These are phyloP conservation scores for Fusarium begoniae DNA, from an alignment of 2,329 filamentous ascomycete genomes.

Conservation along the genomic window DNA sequence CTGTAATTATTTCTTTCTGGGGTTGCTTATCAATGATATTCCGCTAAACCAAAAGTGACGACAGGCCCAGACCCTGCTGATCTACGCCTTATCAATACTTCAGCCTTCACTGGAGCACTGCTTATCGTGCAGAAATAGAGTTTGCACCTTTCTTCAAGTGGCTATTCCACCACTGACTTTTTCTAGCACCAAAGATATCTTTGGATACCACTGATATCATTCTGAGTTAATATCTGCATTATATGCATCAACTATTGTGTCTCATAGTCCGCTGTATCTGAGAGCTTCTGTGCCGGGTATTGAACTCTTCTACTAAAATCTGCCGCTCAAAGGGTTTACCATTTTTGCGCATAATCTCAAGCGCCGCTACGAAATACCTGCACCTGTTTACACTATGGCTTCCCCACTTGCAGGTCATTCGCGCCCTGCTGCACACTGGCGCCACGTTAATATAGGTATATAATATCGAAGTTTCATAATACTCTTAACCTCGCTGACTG, in stretches of 20 bases:
- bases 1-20: not conserved
- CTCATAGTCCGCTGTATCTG: too few relatives aligned
- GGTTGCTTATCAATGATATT: not conserved
- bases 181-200: not conserved
- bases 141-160: not conserved
- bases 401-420: not conserved
- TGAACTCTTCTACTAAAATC: too few relatives aligned
- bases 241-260: too few relatives aligned
- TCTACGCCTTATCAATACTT: not conserved
- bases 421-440: not conserved
- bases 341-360: not conserved
- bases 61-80: not conserved
- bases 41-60: not conserved
- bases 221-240: not conserved
- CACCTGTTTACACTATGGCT: not conserved
- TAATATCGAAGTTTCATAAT: too few relatives aligned
- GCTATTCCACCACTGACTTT: not conserved
- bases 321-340: too few relatives aligned
- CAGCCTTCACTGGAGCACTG: not conserved
- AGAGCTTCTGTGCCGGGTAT: too few relatives aligned
- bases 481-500: not conserved
- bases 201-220: not conserved
- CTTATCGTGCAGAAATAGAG: not conserved
- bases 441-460: fast-evolving
- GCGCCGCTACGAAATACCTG: too few relatives aligned